phyloP scores from a whole-genome alignment of 2,329 filamentous ascomycete genomes.

The Lecanicillium sp. region DNA sequence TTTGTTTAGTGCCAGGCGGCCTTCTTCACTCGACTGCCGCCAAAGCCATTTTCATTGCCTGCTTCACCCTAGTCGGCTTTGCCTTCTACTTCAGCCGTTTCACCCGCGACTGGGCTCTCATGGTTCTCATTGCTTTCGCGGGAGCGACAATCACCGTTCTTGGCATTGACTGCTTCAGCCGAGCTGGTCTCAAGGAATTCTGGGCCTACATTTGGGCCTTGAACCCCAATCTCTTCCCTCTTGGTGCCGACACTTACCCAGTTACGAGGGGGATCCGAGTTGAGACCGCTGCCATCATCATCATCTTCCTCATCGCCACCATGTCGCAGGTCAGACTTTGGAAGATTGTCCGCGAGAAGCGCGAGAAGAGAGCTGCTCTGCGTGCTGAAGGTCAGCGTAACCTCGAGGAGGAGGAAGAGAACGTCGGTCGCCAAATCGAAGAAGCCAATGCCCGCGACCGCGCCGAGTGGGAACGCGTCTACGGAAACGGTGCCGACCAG shows the following conservation, averaged over 20 bases:
- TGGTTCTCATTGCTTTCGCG: constrained; percentile 69
- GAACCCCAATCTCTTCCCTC: constrained; percentile 74
- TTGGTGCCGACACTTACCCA: constrained; percentile 71
- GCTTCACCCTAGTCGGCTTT: constrained; percentile 62
- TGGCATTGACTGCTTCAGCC: constrained; percentile 85
- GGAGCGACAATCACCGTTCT: constrained; percentile 75
- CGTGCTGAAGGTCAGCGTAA: constrained; percentile 45
- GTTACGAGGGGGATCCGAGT: constrained; percentile 81
- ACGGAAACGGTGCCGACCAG: constrained; percentile 52
- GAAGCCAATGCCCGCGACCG: constrained; percentile 55
- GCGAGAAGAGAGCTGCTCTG: constrained; percentile 46
- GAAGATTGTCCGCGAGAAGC: constrained; percentile 66
- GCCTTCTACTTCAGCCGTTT: constrained; percentile 72
- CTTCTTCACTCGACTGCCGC: constrained; percentile 56
- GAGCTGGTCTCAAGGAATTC: constrained; percentile 90
- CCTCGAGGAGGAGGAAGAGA: constrained; percentile 60
- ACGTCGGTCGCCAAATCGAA: constrained; percentile 62
- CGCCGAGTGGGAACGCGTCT: constrained; percentile 69
- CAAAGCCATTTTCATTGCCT: constrained; percentile 69
- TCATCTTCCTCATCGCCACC: constrained; percentile 68
- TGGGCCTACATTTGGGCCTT: constrained; percentile 89
- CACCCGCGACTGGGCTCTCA: constrained; percentile 73
- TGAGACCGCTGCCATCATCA: constrained; percentile 71
- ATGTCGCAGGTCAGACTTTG: constrained; percentile 82
- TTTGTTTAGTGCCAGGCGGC: constrained; percentile 70